These are phyloP conservation scores for Penicillium coprophilum DNA, from an alignment of 495 filamentous ascomycete genomes.

Conservation along the genomic window DNA sequence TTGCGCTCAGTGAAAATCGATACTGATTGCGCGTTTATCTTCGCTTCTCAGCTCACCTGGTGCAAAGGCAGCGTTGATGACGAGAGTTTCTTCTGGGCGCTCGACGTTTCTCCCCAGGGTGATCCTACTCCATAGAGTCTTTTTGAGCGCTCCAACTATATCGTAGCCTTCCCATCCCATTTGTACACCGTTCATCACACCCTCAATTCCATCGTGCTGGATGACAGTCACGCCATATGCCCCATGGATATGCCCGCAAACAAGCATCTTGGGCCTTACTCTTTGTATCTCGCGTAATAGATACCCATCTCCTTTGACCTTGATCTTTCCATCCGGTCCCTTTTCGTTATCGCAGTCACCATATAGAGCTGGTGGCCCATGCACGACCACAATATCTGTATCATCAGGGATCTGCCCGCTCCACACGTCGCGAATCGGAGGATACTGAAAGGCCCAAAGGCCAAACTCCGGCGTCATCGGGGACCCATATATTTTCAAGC, in stretches of 20 bases:
- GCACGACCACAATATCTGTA: slow-evolving; percentile 70
- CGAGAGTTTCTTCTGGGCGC: too few relatives aligned
- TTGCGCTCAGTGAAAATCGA: too few relatives aligned
- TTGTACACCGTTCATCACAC: not conserved
- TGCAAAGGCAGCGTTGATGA: too few relatives aligned
- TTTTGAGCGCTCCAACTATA: too few relatives aligned
- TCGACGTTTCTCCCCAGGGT: too few relatives aligned
- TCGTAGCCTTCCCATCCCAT: slow-evolving; percentile 9
- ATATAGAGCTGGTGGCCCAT: slow-evolving; percentile 57
- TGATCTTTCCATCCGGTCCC: slow-evolving; percentile 21
- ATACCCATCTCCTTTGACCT: slow-evolving; percentile 53
- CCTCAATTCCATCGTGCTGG: slow-evolving; percentile 9
- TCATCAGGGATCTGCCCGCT: slow-evolving; percentile 51
- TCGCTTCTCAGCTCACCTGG: too few relatives aligned
- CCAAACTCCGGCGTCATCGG: slow-evolving; percentile 52
- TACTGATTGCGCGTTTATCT: too few relatives aligned
- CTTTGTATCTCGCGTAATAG: slow-evolving; percentile 63
- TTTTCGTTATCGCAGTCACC: slow-evolving; percentile 50
- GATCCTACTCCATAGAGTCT: too few relatives aligned
- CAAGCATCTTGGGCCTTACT: slow-evolving; percentile 63
- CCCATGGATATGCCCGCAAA: slow-evolving; percentile 71
- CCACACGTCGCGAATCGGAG: slow-evolving; percentile 18
- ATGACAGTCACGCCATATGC: slow-evolving; percentile 12
- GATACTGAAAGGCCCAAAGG: slow-evolving; percentile 48
- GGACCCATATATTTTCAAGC: slow-evolving; percentile 45